phyloP scores from a whole-genome alignment of 306 rosid genomes.

The Rubus idaeus region DNA sequence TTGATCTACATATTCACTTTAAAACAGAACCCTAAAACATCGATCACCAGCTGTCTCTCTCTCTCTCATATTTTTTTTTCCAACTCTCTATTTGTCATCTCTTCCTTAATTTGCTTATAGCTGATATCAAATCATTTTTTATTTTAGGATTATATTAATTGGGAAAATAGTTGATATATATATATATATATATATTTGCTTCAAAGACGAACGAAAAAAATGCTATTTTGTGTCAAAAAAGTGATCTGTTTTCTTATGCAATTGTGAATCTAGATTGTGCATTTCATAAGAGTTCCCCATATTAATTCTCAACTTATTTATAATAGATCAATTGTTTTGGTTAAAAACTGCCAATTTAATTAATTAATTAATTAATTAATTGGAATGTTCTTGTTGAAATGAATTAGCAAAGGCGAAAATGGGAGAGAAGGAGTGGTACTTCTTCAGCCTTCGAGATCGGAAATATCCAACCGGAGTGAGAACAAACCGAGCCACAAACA shows the following conservation, averaged over 20 bases:
- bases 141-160: neutral
- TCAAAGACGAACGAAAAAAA: no score
- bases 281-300: no score
- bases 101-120: neutral
- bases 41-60: neutral
- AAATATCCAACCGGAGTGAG: conserved; percentile 94
- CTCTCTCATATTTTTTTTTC: neutral
- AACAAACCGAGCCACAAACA: conserved; percentile 85
- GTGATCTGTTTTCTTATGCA: no score
- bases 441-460: conserved; percentile 84
- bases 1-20: neutral
- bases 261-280: no score
- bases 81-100: neutral
- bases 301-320: no score
- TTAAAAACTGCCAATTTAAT: neutral
- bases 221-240: no score
- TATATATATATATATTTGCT: no score
- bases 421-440: conserved; percentile 96
- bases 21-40: neutral
- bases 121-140: neutral
- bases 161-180: neutral
- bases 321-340: no score
- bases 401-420: conserved; percentile 80
- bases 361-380: neutral
- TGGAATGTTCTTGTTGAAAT: neutral